These are phyloP conservation scores for Ploettnerulaceae sp. DNA, from an alignment of 2,329 filamentous ascomycete genomes.

Conservation along the genomic window DNA sequence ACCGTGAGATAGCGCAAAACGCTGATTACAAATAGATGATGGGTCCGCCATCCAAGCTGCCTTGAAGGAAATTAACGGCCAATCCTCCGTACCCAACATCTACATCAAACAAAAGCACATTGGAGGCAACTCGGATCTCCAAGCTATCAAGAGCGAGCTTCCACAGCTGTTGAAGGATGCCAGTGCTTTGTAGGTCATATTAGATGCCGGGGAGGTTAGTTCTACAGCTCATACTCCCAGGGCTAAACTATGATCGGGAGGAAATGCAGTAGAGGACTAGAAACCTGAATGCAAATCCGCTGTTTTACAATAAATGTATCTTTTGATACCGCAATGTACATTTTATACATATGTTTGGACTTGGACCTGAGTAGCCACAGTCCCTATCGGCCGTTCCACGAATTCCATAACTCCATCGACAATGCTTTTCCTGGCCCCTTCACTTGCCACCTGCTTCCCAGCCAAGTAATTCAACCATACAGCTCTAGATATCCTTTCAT, in stretches of 20 bases:
- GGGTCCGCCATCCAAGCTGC: constrained; percentile 78
- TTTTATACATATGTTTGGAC: constrained; percentile 10
- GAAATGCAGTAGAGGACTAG: not conserved
- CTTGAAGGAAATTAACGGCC: constrained; percentile 72
- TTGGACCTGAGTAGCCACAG: constrained; percentile 75
- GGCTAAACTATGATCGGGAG: not conserved
- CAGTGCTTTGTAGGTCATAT: constrained; percentile 51
- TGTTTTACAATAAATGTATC: not conserved
- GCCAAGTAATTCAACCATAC: constrained; percentile 89
- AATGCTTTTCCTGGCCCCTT: constrained; percentile 73
- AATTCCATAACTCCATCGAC: constrained; percentile 85
- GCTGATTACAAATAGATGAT: constrained; percentile 55
- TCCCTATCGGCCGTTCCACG: constrained; percentile 82
- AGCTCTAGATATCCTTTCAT: constrained; percentile 74
- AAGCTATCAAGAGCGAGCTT: constrained; percentile 61
- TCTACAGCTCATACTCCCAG: not conserved
- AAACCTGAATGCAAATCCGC: not conserved
- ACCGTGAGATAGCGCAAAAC: not conserved
- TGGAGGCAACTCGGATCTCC: constrained; percentile 89
- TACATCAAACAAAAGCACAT: constrained; percentile 90
- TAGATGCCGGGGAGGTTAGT: not conserved
- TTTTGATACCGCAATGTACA: not conserved
- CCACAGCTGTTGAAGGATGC: constrained; percentile 58
- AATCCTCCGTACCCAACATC: constrained; percentile 92
- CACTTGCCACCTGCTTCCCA: constrained; percentile 81